Evolutionary conservation across 2,329 filamentous ascomycete species (phyloP), one percentile per base, ranked within the genome.

Genomic region (Orbilia quercus): DNA sequence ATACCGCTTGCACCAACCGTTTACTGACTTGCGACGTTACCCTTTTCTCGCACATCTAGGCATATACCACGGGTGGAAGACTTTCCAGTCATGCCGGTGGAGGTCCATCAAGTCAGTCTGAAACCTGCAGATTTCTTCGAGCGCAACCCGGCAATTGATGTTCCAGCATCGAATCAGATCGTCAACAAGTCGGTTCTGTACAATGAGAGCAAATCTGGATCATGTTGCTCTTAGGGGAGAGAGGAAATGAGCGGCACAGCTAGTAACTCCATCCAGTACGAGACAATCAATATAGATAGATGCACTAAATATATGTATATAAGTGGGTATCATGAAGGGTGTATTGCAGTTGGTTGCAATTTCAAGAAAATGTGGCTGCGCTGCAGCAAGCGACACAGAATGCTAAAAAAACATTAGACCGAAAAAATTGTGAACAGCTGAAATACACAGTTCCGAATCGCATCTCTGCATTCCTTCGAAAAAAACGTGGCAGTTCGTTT

Each of bases 31-130:
- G n/a, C n/a, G n/a, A 45, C 14, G 36, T 44, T 44, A 9, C 48
- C 23, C 40, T 57, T 58, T 50, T 38, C 12, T 23, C 38, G 58
- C 16, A 34, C n/a, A 65, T 72, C 54, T 60, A 72, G 67, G 67
- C 67, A 72, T 72, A 72, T 72, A 64, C 67, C 67, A 40, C 59
- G 67, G 42, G 67, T 72, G 23, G 67, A 72, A 34, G 67, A 72
- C 23, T 72, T 72, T 80, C 88, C 88, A 0, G 85, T 90, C 44
- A 90, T 90, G 88, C 88, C 88, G 0, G 84, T 84, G 77, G 88
- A 90, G 80, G 84, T 81, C 11, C 78, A 84, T 20, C 82, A 82
- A 75, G 83, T 86, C 1, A 79, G 80, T 50, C 77, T 86, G 44
- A 82, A 84, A 76, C 84, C 84, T 82, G 7, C 81, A 80, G 71